Evolutionary conservation across 2,329 filamentous ascomycete genomes (phyloP).

Genomic region (Madurella mycetomatis): DNA sequence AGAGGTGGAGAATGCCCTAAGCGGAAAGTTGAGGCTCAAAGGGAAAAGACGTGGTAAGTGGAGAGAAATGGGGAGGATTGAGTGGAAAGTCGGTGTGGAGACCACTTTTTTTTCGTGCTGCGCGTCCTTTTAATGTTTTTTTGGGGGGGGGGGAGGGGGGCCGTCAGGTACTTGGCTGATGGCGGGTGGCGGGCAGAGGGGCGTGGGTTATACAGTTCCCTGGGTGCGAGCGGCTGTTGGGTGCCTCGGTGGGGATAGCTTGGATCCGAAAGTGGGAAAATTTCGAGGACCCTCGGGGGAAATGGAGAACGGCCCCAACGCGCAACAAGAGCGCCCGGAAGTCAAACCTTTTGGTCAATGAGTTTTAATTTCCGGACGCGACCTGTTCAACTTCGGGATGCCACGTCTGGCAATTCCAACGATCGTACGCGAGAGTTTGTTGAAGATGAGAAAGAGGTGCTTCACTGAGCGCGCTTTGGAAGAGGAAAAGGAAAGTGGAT

Average conservation of each 20-base stretch:
- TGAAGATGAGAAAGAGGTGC: slow-evolving; percentile 19
- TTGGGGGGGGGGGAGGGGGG: too few relatives aligned
- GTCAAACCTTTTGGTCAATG: slow-evolving; percentile 6
- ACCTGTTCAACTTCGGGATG: not conserved
- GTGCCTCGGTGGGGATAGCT: slow-evolving; percentile 21
- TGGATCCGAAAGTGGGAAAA: slow-evolving; percentile 20
- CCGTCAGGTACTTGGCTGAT: slow-evolving; percentile 26
- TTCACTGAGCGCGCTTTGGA: slow-evolving; percentile 5
- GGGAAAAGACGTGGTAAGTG: slow-evolving; percentile 31
- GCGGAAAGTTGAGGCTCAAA: slow-evolving; percentile 30
- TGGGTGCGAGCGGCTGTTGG: slow-evolving; percentile 23
- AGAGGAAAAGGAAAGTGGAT: slow-evolving; percentile 26
- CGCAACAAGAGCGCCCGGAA: slow-evolving; percentile 5
- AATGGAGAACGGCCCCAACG: not conserved
- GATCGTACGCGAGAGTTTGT: not conserved
- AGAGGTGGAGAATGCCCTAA: slow-evolving; percentile 27
- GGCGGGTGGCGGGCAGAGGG: slow-evolving; percentile 21
- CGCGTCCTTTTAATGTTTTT: slow-evolving; percentile 29
- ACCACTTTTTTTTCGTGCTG: slow-evolving; percentile 40
- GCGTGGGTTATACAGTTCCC: slow-evolving; percentile 17
- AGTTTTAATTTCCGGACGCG: slow-evolving; percentile 5
- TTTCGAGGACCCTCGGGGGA: slow-evolving; percentile 11
- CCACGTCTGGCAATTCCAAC: not conserved
- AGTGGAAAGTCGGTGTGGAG: slow-evolving; percentile 45
- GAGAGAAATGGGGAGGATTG: slow-evolving; percentile 38